Evolutionary conservation across 768 basidiomycete genomes (phyloP), one percentile per base, ranked within the genome.

Genomic region (Crucibulum laeve): DNA sequence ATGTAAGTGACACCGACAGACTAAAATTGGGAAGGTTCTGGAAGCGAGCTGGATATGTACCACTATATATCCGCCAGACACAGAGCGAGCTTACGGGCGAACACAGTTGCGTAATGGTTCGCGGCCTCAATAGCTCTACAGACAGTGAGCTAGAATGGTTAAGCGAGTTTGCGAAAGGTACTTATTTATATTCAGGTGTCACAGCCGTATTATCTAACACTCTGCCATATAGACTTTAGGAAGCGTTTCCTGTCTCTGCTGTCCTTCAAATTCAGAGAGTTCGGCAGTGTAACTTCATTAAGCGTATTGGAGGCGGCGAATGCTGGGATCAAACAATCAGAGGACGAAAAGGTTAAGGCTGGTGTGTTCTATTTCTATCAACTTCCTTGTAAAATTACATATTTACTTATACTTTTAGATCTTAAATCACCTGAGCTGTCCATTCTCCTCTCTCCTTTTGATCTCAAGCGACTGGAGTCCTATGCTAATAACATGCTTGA

Each of bases 401-500:
- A 28, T 41, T 43, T 39, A 47, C 35, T 34, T 15, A 21, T 21
- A 21, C 4, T 18, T 41, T 13, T 46, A 69, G 71, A 57, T 24
- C 52, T 73, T n/a, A 54, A 55, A 19, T 55, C 71, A 5, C 50
- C 53, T 19, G 61, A 73, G 36, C 62, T 89, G 58, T 68, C 79
- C 1, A 68, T 84, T 37, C 59, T 87, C 5, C 60, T 94, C 44
- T 84, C 91, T 0, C 91, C 96, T 0, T 98, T 95, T 60, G 96
- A 98, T 62, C 74, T 98, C 53, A 97, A 98, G 62, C 85, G 96
- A 1, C 76, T 99, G 11, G 88, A 94, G 53, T 89, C 95, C 4
- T 99, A 99, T 51, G 87, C 92, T 1, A 93, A 96, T 61, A 92
- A 92, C 58, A 84, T 87, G 80, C 75, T 98, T 32, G 96, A 98